Evolutionary conservation across 192 early-diverging fungal genomes (phyloP).

Genomic region (Rhizophagus sp.): DNA sequence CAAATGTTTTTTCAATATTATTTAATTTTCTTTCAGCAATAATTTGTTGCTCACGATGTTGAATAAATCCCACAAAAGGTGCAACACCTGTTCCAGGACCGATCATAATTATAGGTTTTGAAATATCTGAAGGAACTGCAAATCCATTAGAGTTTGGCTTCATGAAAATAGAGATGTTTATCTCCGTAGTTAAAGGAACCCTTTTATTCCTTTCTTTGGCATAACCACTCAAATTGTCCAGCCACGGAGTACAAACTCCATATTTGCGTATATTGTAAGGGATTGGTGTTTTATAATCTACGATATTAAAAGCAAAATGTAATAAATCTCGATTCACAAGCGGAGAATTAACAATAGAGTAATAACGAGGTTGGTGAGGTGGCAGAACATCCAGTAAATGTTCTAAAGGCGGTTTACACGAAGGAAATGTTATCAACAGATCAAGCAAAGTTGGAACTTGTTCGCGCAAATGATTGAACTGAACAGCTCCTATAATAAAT

Average conservation of each 20-base stretch:
- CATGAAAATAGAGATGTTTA: conserved; percentile 54
- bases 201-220: conserved; percentile 32
- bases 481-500: conserved; percentile 37
- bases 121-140: conserved; percentile 59
- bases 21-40: conserved; percentile 12
- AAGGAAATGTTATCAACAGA: conserved; percentile 78
- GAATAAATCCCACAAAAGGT: conserved; percentile 87
- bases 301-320: conserved; percentile 87
- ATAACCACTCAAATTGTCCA: conserved; percentile 64
- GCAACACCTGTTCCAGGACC: conserved; percentile 96
- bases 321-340: conserved; percentile 49
- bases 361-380: conserved; percentile 82
- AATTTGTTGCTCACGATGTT: conserved; percentile 59
- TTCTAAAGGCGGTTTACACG: conserved; percentile 63
- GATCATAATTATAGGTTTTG: conserved; percentile 78
- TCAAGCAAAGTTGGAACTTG: conserved; percentile 80
- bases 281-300: conserved; percentile 60
- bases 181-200: conserved; percentile 8
- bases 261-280: conserved; percentile 43
- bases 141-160: conserved; percentile 65
- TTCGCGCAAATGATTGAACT: conserved; percentile 67
- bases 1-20: conserved; percentile 46
- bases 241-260: conserved; percentile 82
- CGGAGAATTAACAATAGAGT: conserved; percentile 80
- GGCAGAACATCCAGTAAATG: conserved; percentile 79